Evolutionary conservation across 1,284 basidiomycete genomes (phyloP).

Genomic region (Irpex sp.): DNA sequence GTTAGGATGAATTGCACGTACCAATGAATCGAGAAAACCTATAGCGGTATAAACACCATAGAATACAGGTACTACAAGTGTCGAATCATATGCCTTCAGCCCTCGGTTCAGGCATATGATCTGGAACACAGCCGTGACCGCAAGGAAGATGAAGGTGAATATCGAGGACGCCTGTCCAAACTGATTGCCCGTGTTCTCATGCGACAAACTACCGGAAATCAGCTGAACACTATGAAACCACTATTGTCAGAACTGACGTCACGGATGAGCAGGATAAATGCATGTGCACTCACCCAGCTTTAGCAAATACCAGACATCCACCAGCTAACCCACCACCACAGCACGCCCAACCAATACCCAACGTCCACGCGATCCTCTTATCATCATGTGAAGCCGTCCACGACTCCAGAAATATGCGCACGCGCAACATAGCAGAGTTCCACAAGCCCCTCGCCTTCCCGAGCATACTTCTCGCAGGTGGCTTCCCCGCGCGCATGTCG

Average conservation of each 20-base stretch:
- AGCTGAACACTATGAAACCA: slow-evolving; percentile 61
- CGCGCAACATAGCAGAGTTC: slow-evolving; percentile 44
- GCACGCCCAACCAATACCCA: slow-evolving; percentile 91
- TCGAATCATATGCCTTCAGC: slow-evolving; percentile 76
- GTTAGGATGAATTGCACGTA: slow-evolving; percentile 10
- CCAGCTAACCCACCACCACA: slow-evolving; percentile 88
- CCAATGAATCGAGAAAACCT: slow-evolving; percentile 30
- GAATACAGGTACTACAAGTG: slow-evolving; percentile 72
- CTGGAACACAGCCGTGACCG: slow-evolving; percentile 79
- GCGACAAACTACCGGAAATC: slow-evolving; percentile 69
- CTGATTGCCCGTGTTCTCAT: slow-evolving; percentile 80
- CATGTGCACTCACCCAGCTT: slow-evolving; percentile 64
- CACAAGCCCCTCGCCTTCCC: slow-evolving; percentile 36
- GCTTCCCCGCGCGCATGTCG: slow-evolving; percentile 26
- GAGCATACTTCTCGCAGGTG: slow-evolving; percentile 24
- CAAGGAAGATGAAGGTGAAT: slow-evolving; percentile 80
- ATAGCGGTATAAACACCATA: slow-evolving; percentile 67
- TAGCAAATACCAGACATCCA: slow-evolving; percentile 87
- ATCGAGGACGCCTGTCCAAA: slow-evolving; percentile 80
- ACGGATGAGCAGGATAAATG: slow-evolving; percentile 15
- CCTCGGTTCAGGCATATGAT: slow-evolving; percentile 90
- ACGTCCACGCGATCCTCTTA: slow-evolving; percentile 79
- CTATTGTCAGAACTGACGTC: too few species aligned
- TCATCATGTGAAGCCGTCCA: slow-evolving; percentile 82
- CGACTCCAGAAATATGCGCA: slow-evolving; percentile 63